Conservation (phyloP, 345 rosid genomes). For the Brassica carinata region DNA sequence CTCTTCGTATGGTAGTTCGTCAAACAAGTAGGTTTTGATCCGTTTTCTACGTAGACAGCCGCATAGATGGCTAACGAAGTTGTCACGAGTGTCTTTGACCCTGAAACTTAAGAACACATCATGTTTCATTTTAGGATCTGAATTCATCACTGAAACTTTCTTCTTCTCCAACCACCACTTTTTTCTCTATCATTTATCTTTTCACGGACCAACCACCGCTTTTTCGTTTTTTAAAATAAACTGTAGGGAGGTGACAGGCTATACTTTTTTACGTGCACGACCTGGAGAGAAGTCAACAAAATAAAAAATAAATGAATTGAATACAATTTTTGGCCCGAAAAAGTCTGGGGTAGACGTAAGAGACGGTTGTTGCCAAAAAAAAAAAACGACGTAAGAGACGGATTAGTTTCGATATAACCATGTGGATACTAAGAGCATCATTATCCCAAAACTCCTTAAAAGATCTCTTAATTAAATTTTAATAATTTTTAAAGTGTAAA, state of each 20-base stretch:
- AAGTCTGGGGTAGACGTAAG: background rate
- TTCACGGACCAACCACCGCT: background rate
- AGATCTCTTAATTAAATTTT: too few relatives aligned
- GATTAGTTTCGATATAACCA: background rate
- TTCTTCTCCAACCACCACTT: background rate
- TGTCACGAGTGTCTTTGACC: conserved; percentile 37
- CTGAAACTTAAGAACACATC: conserved; percentile 43
- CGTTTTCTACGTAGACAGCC: conserved; percentile 34
- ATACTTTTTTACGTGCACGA: background rate
- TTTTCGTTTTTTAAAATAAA: background rate
- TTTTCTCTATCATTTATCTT: background rate
- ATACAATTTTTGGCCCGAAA: background rate
- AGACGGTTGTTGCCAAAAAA: background rate
- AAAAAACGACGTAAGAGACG: too few relatives aligned
- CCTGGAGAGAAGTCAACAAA: background rate
- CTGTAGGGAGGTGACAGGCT: background rate
- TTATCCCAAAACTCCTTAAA: too few relatives aligned
- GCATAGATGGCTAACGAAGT: conserved; percentile 37
- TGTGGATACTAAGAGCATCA: background rate
- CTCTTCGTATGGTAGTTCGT: conserved; percentile 23
- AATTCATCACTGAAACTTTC: background rate
- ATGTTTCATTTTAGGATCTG: conserved; percentile 14
- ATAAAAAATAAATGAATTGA: background rate
- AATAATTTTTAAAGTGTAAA: too few relatives aligned
- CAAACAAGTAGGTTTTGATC: conserved; percentile 27